Conservation (phyloP, 495 filamentous ascomycete genomes). For the Diplogelasinospora grovesii region DNA sequence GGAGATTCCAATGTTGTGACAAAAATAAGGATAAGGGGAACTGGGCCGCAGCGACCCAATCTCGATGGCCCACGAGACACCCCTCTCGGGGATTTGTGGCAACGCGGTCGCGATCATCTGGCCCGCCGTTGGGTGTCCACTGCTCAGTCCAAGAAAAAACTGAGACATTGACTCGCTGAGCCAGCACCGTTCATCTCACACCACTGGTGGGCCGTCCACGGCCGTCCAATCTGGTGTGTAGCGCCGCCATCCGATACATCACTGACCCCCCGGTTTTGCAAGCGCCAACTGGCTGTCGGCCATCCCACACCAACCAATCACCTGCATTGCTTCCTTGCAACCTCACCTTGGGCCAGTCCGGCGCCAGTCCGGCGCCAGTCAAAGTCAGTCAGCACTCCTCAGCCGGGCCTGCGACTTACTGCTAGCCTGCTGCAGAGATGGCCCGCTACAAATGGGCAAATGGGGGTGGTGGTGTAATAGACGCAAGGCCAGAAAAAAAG, state of each 20-base stretch:
- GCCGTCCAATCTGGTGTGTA: conserved; percentile 28
- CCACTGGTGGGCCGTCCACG: conserved; percentile 35
- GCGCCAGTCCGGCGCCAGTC: conserved; percentile 16
- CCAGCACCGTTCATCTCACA: conserved; percentile 35
- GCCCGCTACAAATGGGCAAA: neutral
- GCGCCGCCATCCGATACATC: conserved; percentile 41
- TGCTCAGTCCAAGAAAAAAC: conserved; percentile 35
- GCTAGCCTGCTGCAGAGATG: neutral
- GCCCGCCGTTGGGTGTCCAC: conserved; percentile 6
- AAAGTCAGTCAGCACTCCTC: conserved; percentile 13
- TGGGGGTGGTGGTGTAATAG: neutral
- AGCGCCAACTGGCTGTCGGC: conserved; percentile 46
- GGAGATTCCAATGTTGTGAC: neutral
- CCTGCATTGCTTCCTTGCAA: conserved; percentile 23
- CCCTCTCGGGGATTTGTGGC: conserved; percentile 35
- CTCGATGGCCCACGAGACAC: conserved; percentile 40
- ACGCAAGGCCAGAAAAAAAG: neutral
- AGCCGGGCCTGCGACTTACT: neutral
- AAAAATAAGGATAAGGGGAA: conserved; percentile 4
- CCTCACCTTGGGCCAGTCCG: conserved; percentile 23
- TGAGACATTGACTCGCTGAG: conserved; percentile 44
- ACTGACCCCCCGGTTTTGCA: conserved; percentile 37
- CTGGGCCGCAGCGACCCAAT: conserved; percentile 24
- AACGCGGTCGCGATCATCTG: conserved; percentile 21
- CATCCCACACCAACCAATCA: conserved; percentile 41